These are phyloP conservation scores for Oxyria digyna DNA, from an alignment of 148 eudicot species.

Conservation along the genomic window DNA sequence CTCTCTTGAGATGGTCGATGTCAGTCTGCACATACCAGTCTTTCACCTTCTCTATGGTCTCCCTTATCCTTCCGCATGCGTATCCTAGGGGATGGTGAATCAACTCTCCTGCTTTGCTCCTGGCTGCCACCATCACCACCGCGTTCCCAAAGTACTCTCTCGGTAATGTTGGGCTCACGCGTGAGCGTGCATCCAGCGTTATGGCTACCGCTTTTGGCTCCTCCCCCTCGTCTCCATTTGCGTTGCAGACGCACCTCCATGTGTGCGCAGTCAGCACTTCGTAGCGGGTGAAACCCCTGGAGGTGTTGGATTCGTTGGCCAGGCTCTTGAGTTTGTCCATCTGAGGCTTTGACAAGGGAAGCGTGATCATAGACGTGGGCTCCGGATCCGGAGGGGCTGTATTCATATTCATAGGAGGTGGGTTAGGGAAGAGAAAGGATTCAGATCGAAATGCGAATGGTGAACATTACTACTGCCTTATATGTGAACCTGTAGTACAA, in stretches of 20 bases:
- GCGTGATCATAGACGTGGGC: not conserved
- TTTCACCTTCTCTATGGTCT: not conserved
- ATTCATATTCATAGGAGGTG: not conserved
- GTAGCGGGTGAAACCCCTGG: slow-evolving; percentile 14
- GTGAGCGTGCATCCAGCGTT: not conserved
- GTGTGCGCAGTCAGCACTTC: not conserved
- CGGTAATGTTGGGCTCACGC: not conserved
- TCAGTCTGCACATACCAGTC: not conserved
- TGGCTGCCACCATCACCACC: not conserved
- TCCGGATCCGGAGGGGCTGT: no score
- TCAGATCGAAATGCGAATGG: no score
- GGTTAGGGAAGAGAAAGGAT: no score
- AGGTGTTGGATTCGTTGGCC: not conserved
- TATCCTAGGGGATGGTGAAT: not conserved
- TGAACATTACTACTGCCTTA: no score
- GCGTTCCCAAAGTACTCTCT: not conserved
- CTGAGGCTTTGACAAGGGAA: not conserved
- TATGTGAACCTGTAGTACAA: no score
- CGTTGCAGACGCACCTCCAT: not conserved
- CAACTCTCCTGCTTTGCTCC: not conserved
- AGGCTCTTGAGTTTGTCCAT: not conserved
- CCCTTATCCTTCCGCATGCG: not conserved
- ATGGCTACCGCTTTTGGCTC: slow-evolving; percentile 1
- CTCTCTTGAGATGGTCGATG: slow-evolving; percentile 2
- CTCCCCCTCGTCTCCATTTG: not conserved